Conservation (phyloP, 2,329 filamentous ascomycete genomes). For the Onygena corvina region DNA sequence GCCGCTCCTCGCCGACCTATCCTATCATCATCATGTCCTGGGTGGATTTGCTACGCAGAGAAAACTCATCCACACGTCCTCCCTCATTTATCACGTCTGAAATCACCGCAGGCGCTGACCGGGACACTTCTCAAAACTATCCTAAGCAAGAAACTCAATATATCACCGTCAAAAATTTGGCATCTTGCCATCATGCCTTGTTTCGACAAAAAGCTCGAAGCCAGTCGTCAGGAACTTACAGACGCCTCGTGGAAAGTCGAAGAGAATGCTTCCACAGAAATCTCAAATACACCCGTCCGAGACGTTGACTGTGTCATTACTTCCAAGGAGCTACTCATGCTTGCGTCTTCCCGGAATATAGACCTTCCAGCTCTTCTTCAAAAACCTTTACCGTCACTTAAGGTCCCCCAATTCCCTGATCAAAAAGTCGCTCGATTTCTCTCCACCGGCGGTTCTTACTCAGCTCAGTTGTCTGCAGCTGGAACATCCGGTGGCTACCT, state of each 20-base stretch:
- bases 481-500: constrained; percentile 85
- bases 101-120: constrained; percentile 84
- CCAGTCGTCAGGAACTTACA: constrained; percentile 83
- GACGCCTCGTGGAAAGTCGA: constrained; percentile 54
- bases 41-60: constrained; percentile 98
- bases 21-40: constrained; percentile 81
- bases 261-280: constrained; percentile 28
- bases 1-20: constrained; percentile 32
- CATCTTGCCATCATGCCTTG: constrained; percentile 95
- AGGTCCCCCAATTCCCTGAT: constrained; percentile 58
- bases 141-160: constrained; percentile 57
- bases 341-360: constrained; percentile 68
- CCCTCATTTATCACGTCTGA: constrained; percentile 78
- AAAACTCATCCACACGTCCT: constrained; percentile 93
- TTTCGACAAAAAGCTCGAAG: constrained; percentile 98
- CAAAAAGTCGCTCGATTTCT: constrained; percentile 57
- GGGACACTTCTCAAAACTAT: constrained; percentile 84
- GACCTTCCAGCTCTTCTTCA: constrained; percentile 62
- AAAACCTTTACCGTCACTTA: constrained; percentile 38
- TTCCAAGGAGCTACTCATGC: constrained; percentile 81
- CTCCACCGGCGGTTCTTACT: constrained; percentile 31
- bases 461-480: constrained; percentile 40
- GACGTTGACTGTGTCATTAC: constrained; percentile 98
- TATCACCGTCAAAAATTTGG: constrained; percentile 74
- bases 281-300: constrained; percentile 43